Conservation (phyloP, 1,284 basidiomycete genomes). For the Irpex rosettiformis region DNA sequence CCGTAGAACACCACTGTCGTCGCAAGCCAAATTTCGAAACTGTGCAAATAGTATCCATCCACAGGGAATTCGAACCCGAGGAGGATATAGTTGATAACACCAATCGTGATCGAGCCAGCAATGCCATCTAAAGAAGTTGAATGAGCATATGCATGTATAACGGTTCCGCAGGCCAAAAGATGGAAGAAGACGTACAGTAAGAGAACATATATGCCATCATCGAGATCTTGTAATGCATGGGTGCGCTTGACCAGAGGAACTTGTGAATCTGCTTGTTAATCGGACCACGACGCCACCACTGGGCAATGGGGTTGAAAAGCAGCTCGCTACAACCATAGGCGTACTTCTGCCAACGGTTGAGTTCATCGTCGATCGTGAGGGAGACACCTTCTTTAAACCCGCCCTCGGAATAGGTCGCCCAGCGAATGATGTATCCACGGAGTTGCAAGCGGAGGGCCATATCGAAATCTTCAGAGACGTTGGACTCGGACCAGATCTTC, state of each 20-base stretch:
- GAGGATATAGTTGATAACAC: constrained; percentile 39
- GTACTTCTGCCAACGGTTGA: constrained; percentile 61
- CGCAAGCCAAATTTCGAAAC: constrained; percentile 44
- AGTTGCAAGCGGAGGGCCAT: constrained; percentile 48
- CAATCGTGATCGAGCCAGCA: constrained; percentile 35
- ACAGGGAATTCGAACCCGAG: constrained; percentile 46
- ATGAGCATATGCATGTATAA: not conserved
- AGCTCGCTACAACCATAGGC: constrained; percentile 42
- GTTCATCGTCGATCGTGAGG: constrained; percentile 45
- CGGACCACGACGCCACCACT: constrained; percentile 48
- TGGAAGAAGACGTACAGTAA: constrained; percentile 32
- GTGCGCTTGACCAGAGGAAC: constrained; percentile 40
- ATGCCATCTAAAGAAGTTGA: constrained; percentile 32
- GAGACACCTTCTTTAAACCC: constrained; percentile 61
- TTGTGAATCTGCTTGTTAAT: constrained; percentile 44
- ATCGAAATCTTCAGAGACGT: constrained; percentile 63
- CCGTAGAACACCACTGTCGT: constrained; percentile 51
- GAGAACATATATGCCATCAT: constrained; percentile 45
- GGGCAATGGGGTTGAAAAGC: constrained; percentile 42
- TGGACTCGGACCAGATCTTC: constrained; percentile 54
- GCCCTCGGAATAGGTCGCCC: constrained; percentile 54
- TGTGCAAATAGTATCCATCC: constrained; percentile 41
- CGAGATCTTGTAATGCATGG: constrained; percentile 42
- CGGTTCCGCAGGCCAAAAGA: not conserved
- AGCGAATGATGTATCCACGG: constrained; percentile 49